Percentiles rank a stretch among this genome's conserved stretches.
Evolutionary conservation across 140 eudicot genomes (phyloP).

Genomic region (Flaveria floridana): DNA sequence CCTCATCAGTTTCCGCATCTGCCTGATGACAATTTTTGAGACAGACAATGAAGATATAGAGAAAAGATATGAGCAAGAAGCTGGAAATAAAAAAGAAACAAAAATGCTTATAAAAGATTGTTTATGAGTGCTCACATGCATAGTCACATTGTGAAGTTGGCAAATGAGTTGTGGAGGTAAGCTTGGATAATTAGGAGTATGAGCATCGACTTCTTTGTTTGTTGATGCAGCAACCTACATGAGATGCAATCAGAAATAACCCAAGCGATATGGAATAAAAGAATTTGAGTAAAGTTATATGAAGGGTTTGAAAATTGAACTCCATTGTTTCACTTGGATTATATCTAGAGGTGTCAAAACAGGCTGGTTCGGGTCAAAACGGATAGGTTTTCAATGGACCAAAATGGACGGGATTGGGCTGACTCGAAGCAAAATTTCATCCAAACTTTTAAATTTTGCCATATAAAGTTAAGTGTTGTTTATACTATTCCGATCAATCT

Average conservation of each 20-base stretch:
- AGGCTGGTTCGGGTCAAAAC: not conserved
- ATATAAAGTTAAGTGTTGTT: not conserved
- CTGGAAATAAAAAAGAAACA: not conserved
- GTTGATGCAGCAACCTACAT: constrained; percentile 83
- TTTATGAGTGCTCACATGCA: constrained; percentile 59
- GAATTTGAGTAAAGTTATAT: not conserved
- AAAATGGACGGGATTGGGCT: not conserved
- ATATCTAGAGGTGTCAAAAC: not conserved
- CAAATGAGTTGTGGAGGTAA: constrained; percentile 86
- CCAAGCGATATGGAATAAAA: not conserved
- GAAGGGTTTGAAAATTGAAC: not conserved
- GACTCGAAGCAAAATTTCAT: not conserved
- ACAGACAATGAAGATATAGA: constrained; percentile 11
- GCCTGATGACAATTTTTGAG: constrained; percentile 49
- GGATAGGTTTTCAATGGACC: not conserved
- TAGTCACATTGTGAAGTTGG: constrained; percentile 88
- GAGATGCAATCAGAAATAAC: not conserved
- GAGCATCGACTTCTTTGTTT: constrained; percentile 81
- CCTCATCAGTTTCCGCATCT: constrained; percentile 90
- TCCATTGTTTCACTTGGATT: not conserved
- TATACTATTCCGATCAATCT: not conserved
- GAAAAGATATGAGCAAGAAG: not conserved
- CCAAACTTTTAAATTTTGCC: not conserved
- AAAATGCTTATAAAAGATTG: not conserved
- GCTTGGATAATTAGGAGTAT: constrained; percentile 83